Evolutionary conservation across 1,139 yeast genomes (phyloP).

Genomic region (Pichia sp.): DNA sequence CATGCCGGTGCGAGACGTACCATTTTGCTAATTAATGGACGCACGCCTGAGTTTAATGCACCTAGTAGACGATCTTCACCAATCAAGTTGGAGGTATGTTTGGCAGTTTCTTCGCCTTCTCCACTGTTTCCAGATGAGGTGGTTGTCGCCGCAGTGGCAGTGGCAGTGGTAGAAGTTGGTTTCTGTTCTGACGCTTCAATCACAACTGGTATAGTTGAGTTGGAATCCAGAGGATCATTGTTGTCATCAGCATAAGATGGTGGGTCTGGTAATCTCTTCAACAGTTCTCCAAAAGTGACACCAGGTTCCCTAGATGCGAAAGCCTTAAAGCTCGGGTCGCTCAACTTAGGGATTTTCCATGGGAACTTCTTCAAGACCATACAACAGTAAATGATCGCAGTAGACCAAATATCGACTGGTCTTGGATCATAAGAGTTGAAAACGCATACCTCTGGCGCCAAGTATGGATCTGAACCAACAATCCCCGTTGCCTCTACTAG

Average conservation of each 20-base stretch:
- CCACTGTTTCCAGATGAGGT: conserved; percentile 1
- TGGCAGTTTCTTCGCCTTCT: conserved; percentile 12
- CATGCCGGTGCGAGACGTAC: conserved; percentile 80
- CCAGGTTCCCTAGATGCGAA: conserved; percentile 45
- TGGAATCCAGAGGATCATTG: conserved; percentile 5
- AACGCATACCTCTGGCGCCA: conserved; percentile 91
- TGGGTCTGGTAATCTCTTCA: conserved; percentile 29
- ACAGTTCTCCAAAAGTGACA: conserved; percentile 28
- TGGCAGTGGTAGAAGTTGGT: too few species aligned
- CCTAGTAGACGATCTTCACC: conserved; percentile 65
- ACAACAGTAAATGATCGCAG: conserved; percentile 93
- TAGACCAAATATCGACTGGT: conserved; percentile 92
- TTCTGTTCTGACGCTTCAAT: conserved; percentile 12
- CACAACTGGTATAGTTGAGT: conserved; percentile 1
- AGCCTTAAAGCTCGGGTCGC: conserved; percentile 81
- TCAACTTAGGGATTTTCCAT: conserved; percentile 87
- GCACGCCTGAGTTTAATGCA: conserved; percentile 64
- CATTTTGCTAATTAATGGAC: conserved; percentile 63
- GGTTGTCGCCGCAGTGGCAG: too few species aligned
- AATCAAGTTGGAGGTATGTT: conserved; percentile 49
- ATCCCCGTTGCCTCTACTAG: conserved; percentile 84
- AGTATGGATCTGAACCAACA: conserved; percentile 96
- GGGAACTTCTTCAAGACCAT: conserved; percentile 93
- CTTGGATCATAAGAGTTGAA: conserved; percentile 80
- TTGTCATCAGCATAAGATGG: conserved; percentile 21